Evolutionary conservation across 129 eudicot genomes (phyloP).

Genomic region (Tagetes erecta): DNA sequence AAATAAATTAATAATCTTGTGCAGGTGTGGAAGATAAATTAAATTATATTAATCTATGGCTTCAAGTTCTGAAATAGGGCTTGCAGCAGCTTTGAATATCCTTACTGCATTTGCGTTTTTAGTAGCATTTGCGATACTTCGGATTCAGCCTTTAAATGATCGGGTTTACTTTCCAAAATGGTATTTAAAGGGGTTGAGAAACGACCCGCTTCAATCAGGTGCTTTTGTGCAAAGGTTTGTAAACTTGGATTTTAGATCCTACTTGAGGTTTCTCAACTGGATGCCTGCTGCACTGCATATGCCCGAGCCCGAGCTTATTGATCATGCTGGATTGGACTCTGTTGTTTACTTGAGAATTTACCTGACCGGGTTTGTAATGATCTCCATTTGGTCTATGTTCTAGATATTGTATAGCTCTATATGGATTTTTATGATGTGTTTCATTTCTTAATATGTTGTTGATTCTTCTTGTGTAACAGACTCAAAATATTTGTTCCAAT

Average conservation of each 20-base stretch:
- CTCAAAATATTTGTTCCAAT: conserved; percentile 79
- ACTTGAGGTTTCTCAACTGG: conserved; percentile 79
- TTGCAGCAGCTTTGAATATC: conserved; percentile 76
- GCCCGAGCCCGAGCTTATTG: conserved; percentile 92
- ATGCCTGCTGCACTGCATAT: conserved; percentile 84
- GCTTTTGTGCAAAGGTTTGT: conserved; percentile 65
- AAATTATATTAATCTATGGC: conserved; percentile 49
- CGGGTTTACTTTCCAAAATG: conserved; percentile 93
- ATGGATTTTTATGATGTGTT: conserved; percentile 1
- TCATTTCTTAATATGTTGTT: conserved; percentile 6
- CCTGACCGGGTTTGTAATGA: conserved; percentile 60
- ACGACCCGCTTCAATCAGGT: conserved; percentile 63
- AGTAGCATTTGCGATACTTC: conserved; percentile 76
- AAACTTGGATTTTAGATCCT: conserved; percentile 72
- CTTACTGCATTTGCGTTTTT: conserved; percentile 67
- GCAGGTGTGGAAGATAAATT: conserved; percentile 24
- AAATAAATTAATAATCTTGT: not conserved
- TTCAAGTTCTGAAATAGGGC: conserved; percentile 61
- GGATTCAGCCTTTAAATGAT: conserved; percentile 87
- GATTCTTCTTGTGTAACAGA: conserved; percentile 38
- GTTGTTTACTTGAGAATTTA: conserved; percentile 89
- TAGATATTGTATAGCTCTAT: not conserved
- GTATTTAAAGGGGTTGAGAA: conserved; percentile 79
- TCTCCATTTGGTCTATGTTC: conserved; percentile 6
- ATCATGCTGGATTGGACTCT: conserved; percentile 93